These are phyloP conservation scores for Papiliotrema laurentii DNA, from an alignment of 1,284 basidiomycete species.

Conservation along the genomic window DNA sequence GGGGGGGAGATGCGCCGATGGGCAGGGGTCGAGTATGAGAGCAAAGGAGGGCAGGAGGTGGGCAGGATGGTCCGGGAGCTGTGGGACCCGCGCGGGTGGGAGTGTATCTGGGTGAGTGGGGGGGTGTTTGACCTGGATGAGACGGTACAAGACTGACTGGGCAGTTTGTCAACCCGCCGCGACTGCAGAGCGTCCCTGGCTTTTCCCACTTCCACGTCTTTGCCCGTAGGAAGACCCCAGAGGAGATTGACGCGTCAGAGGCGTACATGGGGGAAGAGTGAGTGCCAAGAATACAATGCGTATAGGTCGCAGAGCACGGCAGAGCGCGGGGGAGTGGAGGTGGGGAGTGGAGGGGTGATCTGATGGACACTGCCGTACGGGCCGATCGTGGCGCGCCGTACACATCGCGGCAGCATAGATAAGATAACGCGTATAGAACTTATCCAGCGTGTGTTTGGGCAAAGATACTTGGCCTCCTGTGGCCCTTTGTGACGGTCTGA, in stretches of 20 bases:
- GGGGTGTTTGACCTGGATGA: background rate
- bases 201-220: slow-evolving; percentile 48
- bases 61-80: slow-evolving; percentile 40
- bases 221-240: slow-evolving; percentile 42
- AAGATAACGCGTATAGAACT: too few relatives aligned
- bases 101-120: slow-evolving; percentile 45
- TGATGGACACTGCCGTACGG: too few relatives aligned
- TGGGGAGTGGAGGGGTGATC: too few relatives aligned
- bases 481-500: too few relatives aligned
- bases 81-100: slow-evolving; percentile 44
- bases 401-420: too few relatives aligned
- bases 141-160: background rate
- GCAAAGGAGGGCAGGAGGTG: slow-evolving; percentile 36
- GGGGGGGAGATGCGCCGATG: slow-evolving; percentile 28
- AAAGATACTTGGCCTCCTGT: too few relatives aligned
- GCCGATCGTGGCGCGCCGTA: too few relatives aligned
- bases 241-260: slow-evolving; percentile 40
- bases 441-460: too few relatives aligned
- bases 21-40: slow-evolving; percentile 33
- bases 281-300: too few relatives aligned
- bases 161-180: slow-evolving; percentile 34
- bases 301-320: too few relatives aligned
- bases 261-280: too few relatives aligned
- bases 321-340: too few relatives aligned
- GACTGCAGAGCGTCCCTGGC: slow-evolving; percentile 43